Conservation (phyloP, 176 grass and related monocot genomes). For the Hordeum vulgare region MorexV3_pseudomolecules_assembly NC_058520.1:587954094-587954593, state of each 20-base stretch:
- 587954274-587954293: background rate
- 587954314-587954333: background rate
- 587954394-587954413: slow-evolving; percentile 48
- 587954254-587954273: background rate
- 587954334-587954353: slow-evolving; percentile 49
- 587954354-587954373: slow-evolving; percentile 78
- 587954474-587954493: slow-evolving; percentile 80
- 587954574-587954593: slow-evolving; percentile 18
- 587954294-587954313: slow-evolving; percentile 12
- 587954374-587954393: slow-evolving; percentile 52
- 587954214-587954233: slow-evolving; percentile 76
- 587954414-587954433: slow-evolving; percentile 70
- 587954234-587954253: slow-evolving; percentile 71
- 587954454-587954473: slow-evolving; percentile 56
- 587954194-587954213: slow-evolving; percentile 90
- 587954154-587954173: slow-evolving; percentile 66
- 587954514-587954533: background rate
- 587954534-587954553: background rate
- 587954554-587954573: background rate
- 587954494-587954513: slow-evolving; percentile 21
- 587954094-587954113: slow-evolving; percentile 42
- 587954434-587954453: slow-evolving; percentile 57
- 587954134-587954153: slow-evolving; percentile 69
- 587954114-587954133: slow-evolving; percentile 54
- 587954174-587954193: slow-evolving; percentile 53